These are phyloP conservation scores for Epichloe brachyelytri DNA, from an alignment of 2,329 filamentous ascomycete species.

Conservation along the genomic window DNA sequence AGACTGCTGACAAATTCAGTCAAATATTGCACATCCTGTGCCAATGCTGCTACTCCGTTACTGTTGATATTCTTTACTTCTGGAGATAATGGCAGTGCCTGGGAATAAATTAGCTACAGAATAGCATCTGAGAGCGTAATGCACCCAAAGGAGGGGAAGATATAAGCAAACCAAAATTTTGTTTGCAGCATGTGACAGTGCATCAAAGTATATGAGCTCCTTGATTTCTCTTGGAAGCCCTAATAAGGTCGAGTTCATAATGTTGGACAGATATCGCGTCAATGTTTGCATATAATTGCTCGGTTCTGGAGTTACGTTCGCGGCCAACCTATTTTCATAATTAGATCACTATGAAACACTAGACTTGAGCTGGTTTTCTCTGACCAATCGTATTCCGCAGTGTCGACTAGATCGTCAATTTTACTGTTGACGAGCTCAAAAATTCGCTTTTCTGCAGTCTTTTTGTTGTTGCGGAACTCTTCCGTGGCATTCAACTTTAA, in stretches of 20 bases:
- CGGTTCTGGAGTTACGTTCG: constrained; percentile 53
- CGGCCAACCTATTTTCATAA: constrained; percentile 28
- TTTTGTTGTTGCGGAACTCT: constrained; percentile 80
- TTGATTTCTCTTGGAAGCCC: constrained; percentile 94
- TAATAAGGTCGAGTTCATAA: constrained; percentile 89
- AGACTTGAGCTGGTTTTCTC: constrained; percentile 10
- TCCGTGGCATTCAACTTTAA: constrained; percentile 73
- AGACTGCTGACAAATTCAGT: constrained; percentile 77
- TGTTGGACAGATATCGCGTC: constrained; percentile 84
- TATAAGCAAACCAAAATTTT: constrained; percentile 53
- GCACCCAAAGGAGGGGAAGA: not conserved
- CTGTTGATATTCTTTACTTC: constrained; percentile 79
- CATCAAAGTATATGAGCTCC: constrained; percentile 95
- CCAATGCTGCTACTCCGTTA: constrained; percentile 68
- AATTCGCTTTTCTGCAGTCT: constrained; percentile 91
- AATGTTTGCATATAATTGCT: constrained; percentile 93
- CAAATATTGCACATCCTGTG: constrained; percentile 73
- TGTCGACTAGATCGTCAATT: constrained; percentile 94
- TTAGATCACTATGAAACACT: not conserved
- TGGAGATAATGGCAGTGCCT: constrained; percentile 64
- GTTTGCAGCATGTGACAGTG: constrained; percentile 76
- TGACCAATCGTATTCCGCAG: constrained; percentile 90
- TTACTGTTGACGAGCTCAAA: constrained; percentile 98
- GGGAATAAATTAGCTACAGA: constrained; percentile 9
- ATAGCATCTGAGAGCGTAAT: too few relatives aligned